Percentiles rank a stretch among this genome's conserved stretches.
These are phyloP conservation scores for Gracilaria gracilis DNA, from an alignment of 23 red algal genomes.

Conservation along the genomic window DNA sequence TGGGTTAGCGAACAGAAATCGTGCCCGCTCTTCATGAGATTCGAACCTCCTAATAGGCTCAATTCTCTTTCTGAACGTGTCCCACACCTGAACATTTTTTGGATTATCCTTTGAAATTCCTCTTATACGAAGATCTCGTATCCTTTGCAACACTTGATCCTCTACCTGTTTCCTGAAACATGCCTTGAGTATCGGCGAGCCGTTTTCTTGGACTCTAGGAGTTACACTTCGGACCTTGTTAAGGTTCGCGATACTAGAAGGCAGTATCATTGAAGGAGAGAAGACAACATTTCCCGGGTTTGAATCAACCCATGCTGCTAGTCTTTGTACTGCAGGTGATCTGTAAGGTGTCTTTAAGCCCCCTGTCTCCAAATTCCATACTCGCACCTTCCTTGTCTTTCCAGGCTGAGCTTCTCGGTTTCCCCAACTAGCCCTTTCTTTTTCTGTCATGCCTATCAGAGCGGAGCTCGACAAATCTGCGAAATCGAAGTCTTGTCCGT, in stretches of 20 bases:
- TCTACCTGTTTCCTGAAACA: neutral
- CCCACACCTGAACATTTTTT: constrained; percentile 11
- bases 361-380: constrained; percentile 32
- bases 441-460: neutral
- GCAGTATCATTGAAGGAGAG: constrained; percentile 13
- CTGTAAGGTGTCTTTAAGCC: constrained; percentile 1
- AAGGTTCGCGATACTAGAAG: neutral
- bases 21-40: neutral
- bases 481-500: constrained; percentile 66
- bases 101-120: neutral
- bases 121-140: constrained; percentile 8
- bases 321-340: constrained; percentile 18
- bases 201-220: neutral
- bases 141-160: neutral
- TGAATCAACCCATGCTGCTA: constrained; percentile 15
- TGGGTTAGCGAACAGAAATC: constrained; percentile 33
- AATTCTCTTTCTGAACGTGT: constrained; percentile 26
- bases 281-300: constrained; percentile 41
- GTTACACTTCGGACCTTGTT: neutral
- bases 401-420: neutral
- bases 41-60: neutral
- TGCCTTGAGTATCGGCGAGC: neutral
- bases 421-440: constrained; percentile 23
- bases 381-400: constrained; percentile 21
- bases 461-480: neutral